Base-by-base conservation (phyloP, 1,139 yeast genomes). In the Kodamaea arcana region DNA sequence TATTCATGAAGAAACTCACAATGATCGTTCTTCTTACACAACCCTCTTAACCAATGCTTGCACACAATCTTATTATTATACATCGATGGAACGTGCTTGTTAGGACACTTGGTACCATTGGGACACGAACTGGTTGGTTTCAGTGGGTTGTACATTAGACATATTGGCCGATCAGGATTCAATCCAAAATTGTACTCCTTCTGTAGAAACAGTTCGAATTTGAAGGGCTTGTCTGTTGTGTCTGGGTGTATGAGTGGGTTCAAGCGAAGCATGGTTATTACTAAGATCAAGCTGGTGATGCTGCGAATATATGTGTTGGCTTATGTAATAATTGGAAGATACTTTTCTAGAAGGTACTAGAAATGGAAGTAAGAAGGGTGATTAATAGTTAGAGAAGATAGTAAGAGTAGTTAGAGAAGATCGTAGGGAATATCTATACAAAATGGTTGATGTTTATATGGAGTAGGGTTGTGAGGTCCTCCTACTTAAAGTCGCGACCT, bases 1-100 rank as follows among this genome's bases (percentile, higher is more conserved):
- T 90, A 92, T 53, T 94, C 99, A 60, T 94, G 99, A 33, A 94
- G 63, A 52, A 87, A 94, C 63, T 94, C 99, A 62, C 98, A 94
- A 44, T 85, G 90, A 49, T 90, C 96, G 36, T 94, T 95, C 65
- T 90, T 92, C 63, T 94, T 94, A 62, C 99, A 94, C 25, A 94
- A 73, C 0, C 98, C 98, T 48, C 97, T 75, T 32, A 94, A 75
- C 99, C 99, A 92, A 67, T 92, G 97, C 70, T 94, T 92, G 58
- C 98, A 92, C 13, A 92, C 98, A 36, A 69, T 68, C 63, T 88
- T 90, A 59, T 88, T 87, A 46, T 77, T 75, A 59, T 82, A 87
- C 61, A 81, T 80, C 27, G 94, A 80, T 15, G 86, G 72, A 1
- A 87, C 87, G 62, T 92, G 97, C 52, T 88, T 85, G 60, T 86